Base-by-base conservation (phyloP, 78 protist species). In the Goniomonas avonlea region DNA sequence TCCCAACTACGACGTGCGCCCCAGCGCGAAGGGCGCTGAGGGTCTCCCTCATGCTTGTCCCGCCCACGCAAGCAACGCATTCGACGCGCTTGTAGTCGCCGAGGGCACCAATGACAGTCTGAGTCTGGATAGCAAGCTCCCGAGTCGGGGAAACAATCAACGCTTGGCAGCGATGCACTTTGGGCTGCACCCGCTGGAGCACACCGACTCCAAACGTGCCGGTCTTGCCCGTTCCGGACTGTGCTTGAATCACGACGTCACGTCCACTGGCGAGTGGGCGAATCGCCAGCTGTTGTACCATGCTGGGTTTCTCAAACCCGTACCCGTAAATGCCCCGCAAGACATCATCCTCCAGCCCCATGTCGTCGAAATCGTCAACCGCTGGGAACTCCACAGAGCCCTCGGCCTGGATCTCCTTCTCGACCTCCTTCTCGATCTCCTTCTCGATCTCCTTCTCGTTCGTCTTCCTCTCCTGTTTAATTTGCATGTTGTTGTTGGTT, bases 171-270 rank as follows among this genome's bases (percentile, higher is more conserved):
- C 9, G 23, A 32, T 32, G 39, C 8, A 18, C 9, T 5, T 15
- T 34, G 18, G 50, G 45, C 39, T 87, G 89, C 4, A 86, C 71
- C 18, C 77, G 48, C 60, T 73, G 71, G 32, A 93, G 80, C 83
- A 89, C 60, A 21, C 87, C 93, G 31, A 91, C 55, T 50, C 83
- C 7, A 45, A 93, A 91, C 37, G 97, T 93, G 0, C 91, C 97
- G 7, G 97, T 93, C 81, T 93, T 93, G 61, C 97, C 97, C 15
- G 97, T 93, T n/a, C 97, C 97, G 2, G 94, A 81, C 85, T 90
- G 97, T 21, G 97, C 87, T 73, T 93, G 97, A 31, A 90, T 93
- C 1, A 93, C 66, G 32, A 90, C 63, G 53, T 93, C 81, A 23
- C 66, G 70, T 11, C 82, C 73, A n/a, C 7, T 45, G 23, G 75